A percentile compares a stretch with the other conserved stretches of the same genome.
phyloP scores from a whole-genome alignment of 805 yeast species.

The Kodamaea neixiangensis region DNA sequence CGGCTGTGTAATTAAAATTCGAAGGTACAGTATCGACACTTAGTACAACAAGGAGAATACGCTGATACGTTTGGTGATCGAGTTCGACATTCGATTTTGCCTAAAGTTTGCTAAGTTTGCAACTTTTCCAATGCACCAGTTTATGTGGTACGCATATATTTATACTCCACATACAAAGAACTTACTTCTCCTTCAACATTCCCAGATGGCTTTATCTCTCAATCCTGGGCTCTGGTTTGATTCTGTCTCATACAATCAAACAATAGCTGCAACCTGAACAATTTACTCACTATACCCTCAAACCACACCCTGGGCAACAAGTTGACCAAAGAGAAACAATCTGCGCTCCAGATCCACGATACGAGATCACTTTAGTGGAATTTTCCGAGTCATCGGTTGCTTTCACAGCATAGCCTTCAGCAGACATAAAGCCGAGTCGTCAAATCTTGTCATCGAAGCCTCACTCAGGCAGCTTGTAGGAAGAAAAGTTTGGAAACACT shows the following conservation, averaged over 20 bases:
- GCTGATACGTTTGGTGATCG: too few relatives aligned
- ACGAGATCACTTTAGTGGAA: not conserved
- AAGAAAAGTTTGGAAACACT: conserved; percentile 58
- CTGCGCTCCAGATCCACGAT: conserved; percentile 4
- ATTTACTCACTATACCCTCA: not conserved
- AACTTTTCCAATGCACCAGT: too few relatives aligned
- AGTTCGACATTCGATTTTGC: too few relatives aligned
- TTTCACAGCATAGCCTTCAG: conserved; percentile 55
- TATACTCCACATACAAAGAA: too few relatives aligned
- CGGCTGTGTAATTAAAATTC: too few relatives aligned
- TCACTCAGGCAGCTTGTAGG: conserved; percentile 55
- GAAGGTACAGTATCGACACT: too few relatives aligned
- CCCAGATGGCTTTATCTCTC: too few relatives aligned
- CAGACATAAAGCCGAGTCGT: conserved; percentile 57
- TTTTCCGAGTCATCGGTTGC: conserved; percentile 49
- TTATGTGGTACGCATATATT: too few relatives aligned
- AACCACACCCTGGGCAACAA: not conserved
- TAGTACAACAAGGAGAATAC: too few relatives aligned
- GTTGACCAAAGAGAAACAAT: not conserved
- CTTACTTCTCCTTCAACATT: too few relatives aligned
- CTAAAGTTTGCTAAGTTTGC: too few relatives aligned
- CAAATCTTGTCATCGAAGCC: conserved; percentile 25
- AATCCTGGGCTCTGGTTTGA: not conserved
- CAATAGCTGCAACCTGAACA: not conserved
- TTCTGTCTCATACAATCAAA: not conserved